A percentile compares a stretch with the other conserved stretches of the same genome.
These are phyloP conservation scores for Guadua angustifolia DNA, from an alignment of 176 grass and related monocot species.

Conservation along the genomic window DNA sequence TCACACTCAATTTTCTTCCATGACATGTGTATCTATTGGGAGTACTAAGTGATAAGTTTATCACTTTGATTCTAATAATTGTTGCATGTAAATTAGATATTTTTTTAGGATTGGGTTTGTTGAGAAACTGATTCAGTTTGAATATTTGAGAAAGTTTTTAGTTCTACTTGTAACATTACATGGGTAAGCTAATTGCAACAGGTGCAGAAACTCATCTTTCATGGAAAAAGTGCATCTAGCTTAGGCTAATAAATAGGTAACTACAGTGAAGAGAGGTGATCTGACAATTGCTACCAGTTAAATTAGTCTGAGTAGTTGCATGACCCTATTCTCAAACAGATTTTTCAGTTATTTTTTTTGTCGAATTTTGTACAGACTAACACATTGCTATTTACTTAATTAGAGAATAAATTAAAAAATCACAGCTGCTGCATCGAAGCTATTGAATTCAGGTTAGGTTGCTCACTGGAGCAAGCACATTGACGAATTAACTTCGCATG, in stretches of 20 bases:
- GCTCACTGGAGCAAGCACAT: background rate
- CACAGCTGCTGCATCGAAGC: background rate
- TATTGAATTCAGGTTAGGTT: background rate
- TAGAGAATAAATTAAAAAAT: background rate
- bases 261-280: background rate
- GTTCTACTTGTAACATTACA: background rate
- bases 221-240: background rate
- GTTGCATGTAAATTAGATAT: background rate
- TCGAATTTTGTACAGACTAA: background rate
- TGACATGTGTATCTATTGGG: background rate
- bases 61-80: conserved; percentile 3
- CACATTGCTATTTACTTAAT: background rate
- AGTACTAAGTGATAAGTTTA: background rate
- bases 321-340: background rate
- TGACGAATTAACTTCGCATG: background rate
- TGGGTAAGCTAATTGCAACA: background rate
- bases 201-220: background rate
- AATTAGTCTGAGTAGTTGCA: background rate
- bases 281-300: background rate
- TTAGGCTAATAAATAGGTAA: background rate
- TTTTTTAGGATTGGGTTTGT: background rate
- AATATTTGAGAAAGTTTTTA: background rate
- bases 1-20: conserved; percentile 11
- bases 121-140: background rate
- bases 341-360: background rate